Base-by-base conservation (phyloP, 2,329 filamentous ascomycete genomes). In the Balansia obtecta region DNA sequence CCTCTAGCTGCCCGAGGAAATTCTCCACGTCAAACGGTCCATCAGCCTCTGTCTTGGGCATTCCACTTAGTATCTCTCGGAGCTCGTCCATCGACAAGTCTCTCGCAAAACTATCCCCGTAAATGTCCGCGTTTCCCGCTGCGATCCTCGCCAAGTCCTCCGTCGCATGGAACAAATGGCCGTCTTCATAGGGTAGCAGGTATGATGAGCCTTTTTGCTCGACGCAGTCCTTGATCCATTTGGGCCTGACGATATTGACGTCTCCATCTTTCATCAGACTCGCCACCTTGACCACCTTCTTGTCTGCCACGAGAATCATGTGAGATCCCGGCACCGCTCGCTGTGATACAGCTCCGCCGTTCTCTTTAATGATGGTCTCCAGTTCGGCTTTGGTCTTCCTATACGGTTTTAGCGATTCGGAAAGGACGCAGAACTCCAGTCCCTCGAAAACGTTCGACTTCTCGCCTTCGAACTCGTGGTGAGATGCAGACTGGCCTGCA, bases 151-250 rank as follows among this genome's bases (percentile, higher is more conserved):
- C 66, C 50, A 82, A 72, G 1, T 71, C 73, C 4, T 81, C 76
- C 0, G 75, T 78, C 0, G 80, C 80, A 59, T 84, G 80, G 54
- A 93, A 84, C 58, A 97, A 71, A 58, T 97, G 89, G 0, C 73
- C 58, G 2, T 68, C 72, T 56, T 79, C 76, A 41, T 73, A 75
- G 0, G 76, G 75, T 4, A 95, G 77, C 8, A 95, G 66, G 12
- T 85, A 76, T 3, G 34, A 4, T n/a, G n/a, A n/a, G 76, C 73
- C 3, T 49, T 55, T 75, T 66, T 65, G 80, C 64, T 76, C 75
- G 34, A 95, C 73, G 58, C 88, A 93, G 63, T 97, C 89, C 30
- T 86, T 72, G 2, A 97, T 70, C 93, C 93, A 98, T 6, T 72
- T 75, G 0, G 90, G 86, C 20, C 80, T 80, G 51, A 97, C 74